These are phyloP conservation scores for Rhypophila decipiens DNA, from an alignment of 495 filamentous ascomycete genomes.

Conservation along the genomic window DNA sequence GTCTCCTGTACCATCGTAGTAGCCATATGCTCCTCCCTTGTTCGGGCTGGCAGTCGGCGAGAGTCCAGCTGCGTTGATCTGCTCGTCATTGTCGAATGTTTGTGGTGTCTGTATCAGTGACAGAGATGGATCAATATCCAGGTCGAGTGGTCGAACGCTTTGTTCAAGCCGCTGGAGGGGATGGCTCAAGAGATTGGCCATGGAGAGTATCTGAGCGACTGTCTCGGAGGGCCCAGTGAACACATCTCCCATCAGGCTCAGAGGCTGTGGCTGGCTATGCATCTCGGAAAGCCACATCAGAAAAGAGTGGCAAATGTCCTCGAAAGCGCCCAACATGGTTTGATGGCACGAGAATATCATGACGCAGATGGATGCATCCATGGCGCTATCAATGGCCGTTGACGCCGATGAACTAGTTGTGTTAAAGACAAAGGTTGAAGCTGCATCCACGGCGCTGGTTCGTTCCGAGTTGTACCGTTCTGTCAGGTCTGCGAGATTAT, in stretches of 20 bases:
- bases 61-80: background rate
- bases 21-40: background rate
- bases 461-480: background rate
- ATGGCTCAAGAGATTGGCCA: constrained; percentile 3
- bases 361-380: constrained; percentile 2
- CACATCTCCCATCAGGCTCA: too few relatives aligned
- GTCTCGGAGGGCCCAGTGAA: too few relatives aligned
- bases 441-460: background rate
- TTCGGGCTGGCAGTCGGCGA: background rate
- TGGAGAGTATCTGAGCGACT: background rate
- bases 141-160: background rate
- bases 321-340: constrained; percentile 5
- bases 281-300: background rate
- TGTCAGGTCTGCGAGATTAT: constrained; percentile 4
- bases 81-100: background rate
- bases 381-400: background rate
- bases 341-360: constrained; percentile 8
- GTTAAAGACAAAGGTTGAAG: background rate
- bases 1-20: too few relatives aligned
- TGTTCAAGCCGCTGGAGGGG: background rate
- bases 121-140: background rate
- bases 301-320: constrained; percentile 3
- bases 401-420: too few relatives aligned
- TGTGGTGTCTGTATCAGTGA: background rate
- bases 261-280: background rate